Base-by-base conservation (phyloP, 2,329 filamentous ascomycete genomes). In the Phoma herbarum region DNA sequence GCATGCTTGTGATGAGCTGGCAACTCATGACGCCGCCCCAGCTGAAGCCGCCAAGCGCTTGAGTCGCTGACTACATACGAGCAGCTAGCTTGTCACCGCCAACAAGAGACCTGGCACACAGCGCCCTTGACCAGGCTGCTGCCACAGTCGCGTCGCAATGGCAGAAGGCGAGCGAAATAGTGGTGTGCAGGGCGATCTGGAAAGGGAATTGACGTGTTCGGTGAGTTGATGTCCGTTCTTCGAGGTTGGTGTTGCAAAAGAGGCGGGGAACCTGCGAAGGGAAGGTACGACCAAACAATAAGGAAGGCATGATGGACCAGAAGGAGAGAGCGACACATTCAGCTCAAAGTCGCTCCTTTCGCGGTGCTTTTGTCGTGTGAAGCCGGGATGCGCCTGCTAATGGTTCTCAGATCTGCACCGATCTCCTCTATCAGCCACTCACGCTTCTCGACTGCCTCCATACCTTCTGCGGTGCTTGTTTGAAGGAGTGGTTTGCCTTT, bases 401-500 rank as follows among this genome's bases (percentile, higher is more conserved):
- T 52, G 57, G 51, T 47, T 44, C 37, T 20, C 67, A 97, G 93
- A 99, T 99, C 72, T 99, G 95, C 83, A 96, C 94, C 69, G 95
- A 98, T 78, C 86, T 97, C 65, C 88, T 97, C 63, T 96, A 92
- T 79, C 91, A 96, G 77, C 93, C 93, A 31, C 85, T 96, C 64
- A 96, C 93, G 26, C 87, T 96, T 48, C 90, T 97, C 77, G 92
- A 97, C 81, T 97, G 93, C 75, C 86, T 97, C 43, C 93, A 97
- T 79, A 97, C 94, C 44, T 99, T 96, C 78, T 99, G 95, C 81
- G 95, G 93, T 64, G 90, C 91, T 37, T 99, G 95, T 75, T 78
- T 98, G 59, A 97, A 96, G 77, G 92, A 96, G 81, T 99, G 95
- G 95, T 99, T 98, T 75, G 82, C 83, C 63, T 95, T 88, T 78